Evolutionary conservation across 441 rosid species (phyloP).

Genomic region (Brassica balearica): DNA sequence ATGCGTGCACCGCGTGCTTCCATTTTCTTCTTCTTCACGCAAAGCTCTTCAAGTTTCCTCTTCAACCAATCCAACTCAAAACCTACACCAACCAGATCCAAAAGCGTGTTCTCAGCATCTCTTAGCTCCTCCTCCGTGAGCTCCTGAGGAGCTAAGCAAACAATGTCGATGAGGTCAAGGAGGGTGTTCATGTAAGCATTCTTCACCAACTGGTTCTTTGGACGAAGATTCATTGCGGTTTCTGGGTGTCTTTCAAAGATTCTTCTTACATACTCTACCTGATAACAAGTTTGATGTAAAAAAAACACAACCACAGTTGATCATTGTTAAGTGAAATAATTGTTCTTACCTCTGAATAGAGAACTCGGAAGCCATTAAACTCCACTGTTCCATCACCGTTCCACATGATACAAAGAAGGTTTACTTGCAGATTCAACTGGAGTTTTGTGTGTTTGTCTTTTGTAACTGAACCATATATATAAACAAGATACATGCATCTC

Average conservation of each 20-base stretch:
- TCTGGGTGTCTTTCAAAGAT: conserved; percentile 24
- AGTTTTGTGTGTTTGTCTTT: conserved; percentile 16
- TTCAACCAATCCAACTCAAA: conserved; percentile 24
- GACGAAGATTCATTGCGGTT: conserved; percentile 29
- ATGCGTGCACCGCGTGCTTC: conserved; percentile 35
- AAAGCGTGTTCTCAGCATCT: conserved; percentile 31
- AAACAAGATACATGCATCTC: conserved; percentile 35
- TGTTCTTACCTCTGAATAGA: conserved; percentile 38
- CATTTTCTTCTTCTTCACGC: conserved; percentile 25
- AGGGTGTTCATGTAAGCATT: conserved; percentile 31
- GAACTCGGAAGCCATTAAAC: conserved; percentile 40
- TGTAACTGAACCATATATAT: conserved; percentile 35
- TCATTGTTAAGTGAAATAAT: neutral
- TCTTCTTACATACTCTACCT: neutral
- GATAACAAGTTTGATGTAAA: neutral
- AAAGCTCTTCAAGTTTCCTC: neutral
- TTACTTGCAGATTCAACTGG: neutral
- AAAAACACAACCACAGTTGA: neutral
- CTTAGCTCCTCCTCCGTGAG: conserved; percentile 41
- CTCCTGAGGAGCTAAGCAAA: conserved; percentile 42
- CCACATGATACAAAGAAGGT: conserved; percentile 40
- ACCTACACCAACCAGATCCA: conserved; percentile 39
- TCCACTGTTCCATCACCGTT: conserved; percentile 48
- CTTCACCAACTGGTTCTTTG: conserved; percentile 33
- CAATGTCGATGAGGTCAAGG: conserved; percentile 26